Conservation (phyloP, 148 eudicot species). For the Polygonum aviculare region DNA sequence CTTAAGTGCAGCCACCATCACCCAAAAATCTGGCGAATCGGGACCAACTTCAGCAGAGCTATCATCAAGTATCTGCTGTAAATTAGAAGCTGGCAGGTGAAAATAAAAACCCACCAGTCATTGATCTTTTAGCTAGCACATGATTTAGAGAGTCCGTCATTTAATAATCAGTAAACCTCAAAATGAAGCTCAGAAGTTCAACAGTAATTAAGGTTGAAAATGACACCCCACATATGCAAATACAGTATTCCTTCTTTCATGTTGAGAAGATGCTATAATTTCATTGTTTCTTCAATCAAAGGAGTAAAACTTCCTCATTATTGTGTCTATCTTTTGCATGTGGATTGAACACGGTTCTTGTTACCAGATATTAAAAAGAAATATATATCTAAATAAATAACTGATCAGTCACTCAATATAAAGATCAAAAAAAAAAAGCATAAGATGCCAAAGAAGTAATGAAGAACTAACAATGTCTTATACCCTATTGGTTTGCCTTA, state of each 20-base stretch:
- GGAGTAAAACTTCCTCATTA: neutral
- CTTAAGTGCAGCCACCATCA: conserved; percentile 94
- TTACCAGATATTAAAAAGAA: neutral
- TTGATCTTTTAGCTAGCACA: neutral
- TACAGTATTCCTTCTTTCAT: neutral
- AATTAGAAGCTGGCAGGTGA: conserved; percentile 45
- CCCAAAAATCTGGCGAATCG: conserved; percentile 84
- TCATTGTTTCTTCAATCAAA: neutral
- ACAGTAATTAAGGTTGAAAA: neutral
- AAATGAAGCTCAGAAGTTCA: neutral
- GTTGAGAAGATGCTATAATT: neutral
- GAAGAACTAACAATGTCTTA: neutral
- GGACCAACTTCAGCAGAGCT: conserved; percentile 63
- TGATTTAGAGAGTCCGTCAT: neutral
- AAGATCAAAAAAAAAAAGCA: neutral
- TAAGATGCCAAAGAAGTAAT: neutral
- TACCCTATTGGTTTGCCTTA: neutral
- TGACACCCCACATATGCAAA: neutral
- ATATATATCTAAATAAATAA: neutral
- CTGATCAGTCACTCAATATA: neutral
- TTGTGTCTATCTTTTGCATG: neutral
- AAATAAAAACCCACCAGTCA: neutral
- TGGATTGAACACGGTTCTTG: neutral
- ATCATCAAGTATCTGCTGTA: conserved; percentile 60
- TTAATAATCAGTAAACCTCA: neutral